These are phyloP conservation scores for Heliosperma pusillum DNA, from an alignment of 148 eudicot genomes.

Conservation along the genomic window DNA sequence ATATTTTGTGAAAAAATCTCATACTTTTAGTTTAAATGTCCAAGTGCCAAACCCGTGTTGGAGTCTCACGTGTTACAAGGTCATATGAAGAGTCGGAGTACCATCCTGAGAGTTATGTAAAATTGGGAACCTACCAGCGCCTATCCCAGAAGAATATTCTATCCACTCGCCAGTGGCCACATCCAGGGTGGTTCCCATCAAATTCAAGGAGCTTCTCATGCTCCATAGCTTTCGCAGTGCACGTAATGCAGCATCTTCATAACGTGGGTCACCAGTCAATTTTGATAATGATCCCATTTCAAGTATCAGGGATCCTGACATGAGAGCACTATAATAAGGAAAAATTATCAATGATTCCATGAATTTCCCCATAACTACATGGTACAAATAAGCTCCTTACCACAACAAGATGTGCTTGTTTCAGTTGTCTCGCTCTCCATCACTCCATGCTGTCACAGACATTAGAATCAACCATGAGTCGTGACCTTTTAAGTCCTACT, in stretches of 20 bases:
- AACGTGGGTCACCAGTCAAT: constrained; percentile 85
- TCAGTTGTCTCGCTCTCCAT: constrained; percentile 93
- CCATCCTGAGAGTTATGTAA: background rate
- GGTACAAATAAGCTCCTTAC: constrained; percentile 39
- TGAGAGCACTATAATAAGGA: constrained; percentile 26
- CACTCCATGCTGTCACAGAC: constrained; percentile 88
- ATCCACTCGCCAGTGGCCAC: constrained; percentile 86
- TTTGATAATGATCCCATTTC: constrained; percentile 94
- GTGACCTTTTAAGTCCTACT: constrained; percentile 43
- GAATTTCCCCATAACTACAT: background rate
- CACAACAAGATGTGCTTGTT: constrained; percentile 98
- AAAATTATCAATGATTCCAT: constrained; percentile 9
- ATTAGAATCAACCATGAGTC: constrained; percentile 51
- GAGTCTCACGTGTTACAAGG: background rate
- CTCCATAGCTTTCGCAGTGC: constrained; percentile 93
- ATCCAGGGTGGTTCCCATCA: constrained; percentile 89
- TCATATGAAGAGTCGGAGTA: no score
- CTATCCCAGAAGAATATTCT: constrained; percentile 89
- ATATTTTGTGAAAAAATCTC: no score
- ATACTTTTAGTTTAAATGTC: no score
- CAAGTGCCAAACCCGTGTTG: background rate
- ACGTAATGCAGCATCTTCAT: constrained; percentile 80
- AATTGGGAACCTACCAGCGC: constrained; percentile 63
- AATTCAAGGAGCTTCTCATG: constrained; percentile 93
- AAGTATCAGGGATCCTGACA: constrained; percentile 88